These are phyloP conservation scores for Botryotinia narcissicola DNA, from an alignment of 2,329 filamentous ascomycete species.

Conservation along the genomic window DNA sequence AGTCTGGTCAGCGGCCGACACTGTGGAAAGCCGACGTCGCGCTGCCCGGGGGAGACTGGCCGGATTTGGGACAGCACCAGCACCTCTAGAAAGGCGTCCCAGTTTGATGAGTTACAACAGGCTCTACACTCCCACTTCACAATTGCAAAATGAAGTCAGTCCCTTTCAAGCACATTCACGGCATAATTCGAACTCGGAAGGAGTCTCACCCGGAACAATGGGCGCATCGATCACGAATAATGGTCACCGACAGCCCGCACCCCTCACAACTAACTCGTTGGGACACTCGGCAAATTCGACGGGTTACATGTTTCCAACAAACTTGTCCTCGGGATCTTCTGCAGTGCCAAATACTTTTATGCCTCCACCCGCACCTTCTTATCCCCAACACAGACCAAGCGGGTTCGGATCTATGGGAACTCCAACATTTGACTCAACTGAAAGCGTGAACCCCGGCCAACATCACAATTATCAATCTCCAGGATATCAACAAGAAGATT, in stretches of 20 bases:
- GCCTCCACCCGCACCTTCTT: not conserved
- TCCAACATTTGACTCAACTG: not conserved
- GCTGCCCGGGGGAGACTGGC: slow-evolving; percentile 27
- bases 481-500: not conserved
- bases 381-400: not conserved
- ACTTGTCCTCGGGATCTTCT: not conserved
- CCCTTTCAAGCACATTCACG: not conserved
- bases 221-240: slow-evolving; percentile 2
- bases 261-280: not conserved
- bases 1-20: not conserved
- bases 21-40: slow-evolving; percentile 30
- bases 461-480: not conserved
- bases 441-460: not conserved
- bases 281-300: not conserved
- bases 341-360: not conserved
- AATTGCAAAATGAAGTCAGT: slow-evolving; percentile 3
- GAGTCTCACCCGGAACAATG: slow-evolving; percentile 11
- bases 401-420: not conserved
- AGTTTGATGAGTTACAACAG: slow-evolving; percentile 31
- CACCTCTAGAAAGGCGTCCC: slow-evolving; percentile 26
- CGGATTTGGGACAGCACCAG: slow-evolving; percentile 23
- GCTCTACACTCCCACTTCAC: slow-evolving; percentile 14
- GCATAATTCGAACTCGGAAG: slow-evolving; percentile 9
- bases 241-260: not conserved
- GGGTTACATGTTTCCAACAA: not conserved